phyloP scores from a whole-genome alignment of 1,284 basidiomycete species.

The Austropuccinia psidii region DNA sequence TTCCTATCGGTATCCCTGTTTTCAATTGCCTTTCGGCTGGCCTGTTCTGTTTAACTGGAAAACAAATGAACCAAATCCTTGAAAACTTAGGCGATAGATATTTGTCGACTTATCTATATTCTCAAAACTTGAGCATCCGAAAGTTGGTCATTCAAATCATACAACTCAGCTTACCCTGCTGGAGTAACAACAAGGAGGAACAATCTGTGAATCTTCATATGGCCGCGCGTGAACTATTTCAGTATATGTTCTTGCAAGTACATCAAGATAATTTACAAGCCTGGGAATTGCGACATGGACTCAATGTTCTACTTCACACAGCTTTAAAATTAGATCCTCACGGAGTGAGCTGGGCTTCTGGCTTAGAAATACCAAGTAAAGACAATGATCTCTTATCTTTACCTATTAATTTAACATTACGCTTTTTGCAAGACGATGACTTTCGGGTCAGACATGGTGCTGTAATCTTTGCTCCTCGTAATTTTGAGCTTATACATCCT shows the following conservation, averaged over 20 bases:
- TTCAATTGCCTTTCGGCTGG: conserved; percentile 12
- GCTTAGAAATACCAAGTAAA: no score
- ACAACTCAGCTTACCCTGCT: conserved; percentile 1
- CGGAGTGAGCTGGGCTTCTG: neutral
- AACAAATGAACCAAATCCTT: conserved; percentile 24
- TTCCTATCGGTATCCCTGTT: conserved; percentile 11
- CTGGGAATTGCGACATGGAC: conserved; percentile 15
- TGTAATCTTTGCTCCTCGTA: conserved; percentile 17
- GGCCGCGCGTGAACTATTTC: conserved; percentile 10
- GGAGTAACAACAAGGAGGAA: neutral
- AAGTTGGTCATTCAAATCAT: conserved; percentile 19
- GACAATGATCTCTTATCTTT: neutral
- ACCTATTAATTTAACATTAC: conserved; percentile 20
- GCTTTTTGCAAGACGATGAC: conserved; percentile 29
- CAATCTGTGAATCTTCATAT: neutral
- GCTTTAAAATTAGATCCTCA: neutral
- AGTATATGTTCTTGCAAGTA: conserved; percentile 17
- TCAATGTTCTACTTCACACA: conserved; percentile 18
- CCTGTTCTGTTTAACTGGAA: conserved; percentile 4
- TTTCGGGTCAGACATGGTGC: conserved; percentile 21
- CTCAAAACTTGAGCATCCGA: conserved; percentile 27
- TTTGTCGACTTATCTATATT: conserved; percentile 29
- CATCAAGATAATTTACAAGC: conserved; percentile 4
- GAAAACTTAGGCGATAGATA: conserved; percentile 27
- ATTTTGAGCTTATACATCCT: conserved; percentile 14